Conservation (phyloP, 768 basidiomycete genomes). For the Xanthoconium stramineum region DNA sequence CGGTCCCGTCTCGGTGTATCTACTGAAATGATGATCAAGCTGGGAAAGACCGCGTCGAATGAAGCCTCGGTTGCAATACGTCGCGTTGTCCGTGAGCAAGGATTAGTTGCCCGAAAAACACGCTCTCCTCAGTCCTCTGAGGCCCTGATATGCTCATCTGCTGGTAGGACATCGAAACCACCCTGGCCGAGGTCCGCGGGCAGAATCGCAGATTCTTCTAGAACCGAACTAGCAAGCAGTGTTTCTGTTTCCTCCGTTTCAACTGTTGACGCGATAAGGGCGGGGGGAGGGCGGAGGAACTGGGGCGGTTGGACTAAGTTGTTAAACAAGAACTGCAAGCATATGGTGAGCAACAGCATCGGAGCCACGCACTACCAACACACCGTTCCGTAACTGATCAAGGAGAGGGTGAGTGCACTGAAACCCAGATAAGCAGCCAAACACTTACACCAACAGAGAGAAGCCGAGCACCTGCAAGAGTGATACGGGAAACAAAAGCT, state of each 20-base stretch:
- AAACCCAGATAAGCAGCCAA: slow-evolving; percentile 3
- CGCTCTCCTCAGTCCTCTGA: slow-evolving; percentile 10
- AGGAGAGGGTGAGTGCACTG: slow-evolving; percentile 9
- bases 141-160: slow-evolving; percentile 33
- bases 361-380: slow-evolving; percentile 21
- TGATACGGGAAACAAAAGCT: slow-evolving; percentile 75
- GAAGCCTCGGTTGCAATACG: not conserved
- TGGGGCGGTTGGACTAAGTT: slow-evolving; percentile 67
- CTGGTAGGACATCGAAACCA: slow-evolving; percentile 80
- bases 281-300: slow-evolving; percentile 47
- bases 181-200: slow-evolving; percentile 79
- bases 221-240: slow-evolving; percentile 38
- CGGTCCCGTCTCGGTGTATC: slow-evolving; percentile 16
- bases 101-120: not conserved
- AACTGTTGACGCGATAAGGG: slow-evolving; percentile 24
- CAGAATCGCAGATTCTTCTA: slow-evolving; percentile 81
- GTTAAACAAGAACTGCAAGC: slow-evolving; percentile 81
- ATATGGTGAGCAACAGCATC: slow-evolving; percentile 5
- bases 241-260: slow-evolving; percentile 60
- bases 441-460: slow-evolving; percentile 79
- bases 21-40: not conserved
- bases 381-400: slow-evolving; percentile 78
- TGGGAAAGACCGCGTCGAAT: not conserved
- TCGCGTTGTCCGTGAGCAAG: not conserved
- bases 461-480: slow-evolving; percentile 84